These are phyloP conservation scores for Grosmannia serpens DNA, from an alignment of 2,329 filamentous ascomycete species.

Conservation along the genomic window DNA sequence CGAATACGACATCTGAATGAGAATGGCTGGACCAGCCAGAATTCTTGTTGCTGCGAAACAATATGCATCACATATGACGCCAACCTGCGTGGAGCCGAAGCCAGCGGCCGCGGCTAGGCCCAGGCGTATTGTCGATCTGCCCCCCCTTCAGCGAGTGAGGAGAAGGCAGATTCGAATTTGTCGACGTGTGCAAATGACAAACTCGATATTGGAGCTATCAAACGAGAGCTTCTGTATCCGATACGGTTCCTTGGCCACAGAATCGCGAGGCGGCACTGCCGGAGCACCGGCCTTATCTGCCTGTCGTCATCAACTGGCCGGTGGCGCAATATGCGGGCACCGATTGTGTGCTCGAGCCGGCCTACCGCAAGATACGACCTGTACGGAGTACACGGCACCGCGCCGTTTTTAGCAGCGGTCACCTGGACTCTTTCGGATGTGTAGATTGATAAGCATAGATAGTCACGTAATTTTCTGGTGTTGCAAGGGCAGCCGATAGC, in stretches of 20 bases:
- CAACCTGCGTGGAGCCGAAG: background rate
- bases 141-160: background rate
- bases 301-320: background rate
- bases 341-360: constrained; percentile 1
- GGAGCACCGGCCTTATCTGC: background rate
- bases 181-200: background rate
- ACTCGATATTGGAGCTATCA: background rate
- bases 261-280: background rate
- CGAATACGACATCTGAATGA: background rate
- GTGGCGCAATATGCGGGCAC: background rate
- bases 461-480: background rate
- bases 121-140: background rate
- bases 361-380: background rate
- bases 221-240: background rate
- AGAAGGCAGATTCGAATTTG: background rate
- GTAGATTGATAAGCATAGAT: background rate
- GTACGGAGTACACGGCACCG: background rate
- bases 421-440: background rate
- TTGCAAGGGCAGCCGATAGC: background rate
- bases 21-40: background rate
- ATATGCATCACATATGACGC: background rate
- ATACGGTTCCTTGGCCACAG: background rate
- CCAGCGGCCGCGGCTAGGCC: background rate
- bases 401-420: background rate
- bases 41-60: background rate